Base-by-base conservation (phyloP, 2,329 filamentous ascomycete genomes). In the Magnaporthiopsis poae region DNA sequence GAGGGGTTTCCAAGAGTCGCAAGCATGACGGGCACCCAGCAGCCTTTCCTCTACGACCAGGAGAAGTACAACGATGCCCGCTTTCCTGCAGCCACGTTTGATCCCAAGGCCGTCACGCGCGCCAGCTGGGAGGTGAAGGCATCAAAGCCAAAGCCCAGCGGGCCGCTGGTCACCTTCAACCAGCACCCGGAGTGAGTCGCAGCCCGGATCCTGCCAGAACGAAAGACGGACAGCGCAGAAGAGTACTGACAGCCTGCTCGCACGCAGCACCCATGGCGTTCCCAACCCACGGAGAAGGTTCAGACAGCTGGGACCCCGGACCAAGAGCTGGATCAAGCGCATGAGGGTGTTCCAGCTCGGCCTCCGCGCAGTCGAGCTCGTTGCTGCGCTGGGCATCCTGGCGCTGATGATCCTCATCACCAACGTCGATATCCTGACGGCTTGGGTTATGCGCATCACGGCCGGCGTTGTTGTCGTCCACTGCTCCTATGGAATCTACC, bases 61-160 rank as follows among this genome's bases (percentile, higher is more conserved):
- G 80, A 75, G 77, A 83, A 69, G 75, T 67, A 67, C 60, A 56
- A 81, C 72, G 82, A 86, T 74, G 78, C 81, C 63, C 82, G 83
- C 71, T 83, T 83, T 69, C 83, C 79, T 74, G 79, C 76, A 75
- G 80, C 73, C 73, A 79, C 75, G n/a, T 96, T 96, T 77, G 92
- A 97, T 73, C 93, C 94, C 63, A 96, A 93, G 76, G 90, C 90
- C 68, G 84, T 92, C 63, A 93, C 92, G 29, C 85, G 92, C 74
- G 90, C 91, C 69, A 94, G 90, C 78, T 90, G 86, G 81, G 80
- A 86, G 73, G 84, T 86, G 15, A 85, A 86, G 66, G 80, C 85
- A 60, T 81, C 78, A 33, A 88, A 83, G 73, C 82, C 85, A 60
- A 81, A 84, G 82, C 35, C 46, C 61, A 82, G 90, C 65, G 92